A percentile compares a stretch with the other conserved stretches of the same genome.
Conservation (phyloP, 164 flowering plant species). For the grape (Vitis vinifera) region DNA sequence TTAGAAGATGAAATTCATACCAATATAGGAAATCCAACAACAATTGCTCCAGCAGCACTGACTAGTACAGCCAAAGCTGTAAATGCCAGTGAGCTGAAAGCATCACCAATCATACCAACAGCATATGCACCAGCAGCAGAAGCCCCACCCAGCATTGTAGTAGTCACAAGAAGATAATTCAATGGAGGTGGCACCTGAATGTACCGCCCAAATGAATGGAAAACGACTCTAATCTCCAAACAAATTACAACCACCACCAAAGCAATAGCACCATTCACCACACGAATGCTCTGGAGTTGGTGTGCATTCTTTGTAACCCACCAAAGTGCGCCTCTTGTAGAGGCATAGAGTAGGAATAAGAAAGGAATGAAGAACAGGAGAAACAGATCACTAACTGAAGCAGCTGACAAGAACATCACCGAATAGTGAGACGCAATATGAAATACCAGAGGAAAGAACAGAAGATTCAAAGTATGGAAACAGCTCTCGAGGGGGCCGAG, state of each 20-base stretch:
- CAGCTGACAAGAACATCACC: slow-evolving; percentile 52
- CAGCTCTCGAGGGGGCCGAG: slow-evolving; percentile 81
- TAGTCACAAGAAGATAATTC: slow-evolving; percentile 80
- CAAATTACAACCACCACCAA: slow-evolving; percentile 73
- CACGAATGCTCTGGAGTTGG: slow-evolving; percentile 65
- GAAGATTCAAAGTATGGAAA: slow-evolving; percentile 63
- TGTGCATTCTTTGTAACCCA: slow-evolving; percentile 70
- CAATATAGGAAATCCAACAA: slow-evolving; percentile 83
- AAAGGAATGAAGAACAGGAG: slow-evolving; percentile 91
- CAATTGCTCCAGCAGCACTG: slow-evolving; percentile 88
- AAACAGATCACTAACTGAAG: slow-evolving; percentile 57
- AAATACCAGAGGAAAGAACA: slow-evolving; percentile 70
- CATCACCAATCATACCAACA: slow-evolving; percentile 79
- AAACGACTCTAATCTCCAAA: slow-evolving; percentile 89
- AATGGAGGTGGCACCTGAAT: slow-evolving; percentile 93
- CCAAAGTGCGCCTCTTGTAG: slow-evolving; percentile 84
- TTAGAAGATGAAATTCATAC: slow-evolving; percentile 41
- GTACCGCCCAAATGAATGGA: slow-evolving; percentile 83
- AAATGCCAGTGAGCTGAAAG: slow-evolving; percentile 69
- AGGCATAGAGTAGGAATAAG: slow-evolving; percentile 79
- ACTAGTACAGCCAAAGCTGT: slow-evolving; percentile 64
- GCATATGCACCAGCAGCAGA: slow-evolving; percentile 73
- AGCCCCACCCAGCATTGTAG: slow-evolving; percentile 89
- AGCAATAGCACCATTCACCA: slow-evolving; percentile 82
- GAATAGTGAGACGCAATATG: slow-evolving; percentile 74